Evolutionary conservation across 306 rosid species (phyloP).

Genomic region (Pachyrhizus erosus): DNA sequence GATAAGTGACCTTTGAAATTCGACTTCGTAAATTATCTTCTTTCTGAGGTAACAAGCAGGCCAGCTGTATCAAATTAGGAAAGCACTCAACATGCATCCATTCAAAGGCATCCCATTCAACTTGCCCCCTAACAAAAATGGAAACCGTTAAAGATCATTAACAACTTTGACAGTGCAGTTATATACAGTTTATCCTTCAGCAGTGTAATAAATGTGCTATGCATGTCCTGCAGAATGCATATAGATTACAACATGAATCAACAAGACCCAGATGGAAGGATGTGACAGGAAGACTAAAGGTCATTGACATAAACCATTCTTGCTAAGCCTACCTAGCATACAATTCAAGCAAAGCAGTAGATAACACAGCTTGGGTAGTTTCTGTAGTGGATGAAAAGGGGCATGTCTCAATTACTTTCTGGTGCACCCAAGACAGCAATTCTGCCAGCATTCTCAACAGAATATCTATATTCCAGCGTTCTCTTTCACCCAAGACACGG

Average conservation of each 20-base stretch:
- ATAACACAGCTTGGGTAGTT: conserved; percentile 58
- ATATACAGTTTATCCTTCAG: conserved; percentile 3
- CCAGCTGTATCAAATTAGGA: conserved; percentile 82
- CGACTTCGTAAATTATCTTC: conserved; percentile 86
- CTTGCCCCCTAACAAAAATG: conserved; percentile 67
- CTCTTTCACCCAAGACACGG: conserved; percentile 91
- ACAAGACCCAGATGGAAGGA: background rate
- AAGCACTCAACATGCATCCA: conserved; percentile 94
- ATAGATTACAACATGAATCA: conserved; percentile 28
- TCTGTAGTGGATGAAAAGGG: conserved; percentile 73
- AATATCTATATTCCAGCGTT: conserved; percentile 93
- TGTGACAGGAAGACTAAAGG: conserved; percentile 23
- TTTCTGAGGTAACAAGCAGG: conserved; percentile 87
- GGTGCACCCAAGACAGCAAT: conserved; percentile 72
- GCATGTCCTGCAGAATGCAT: background rate
- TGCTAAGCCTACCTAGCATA: conserved; percentile 73
- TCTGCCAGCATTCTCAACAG: conserved; percentile 75
- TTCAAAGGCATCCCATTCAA: conserved; percentile 88
- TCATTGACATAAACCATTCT: conserved; percentile 36
- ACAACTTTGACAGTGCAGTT: conserved; percentile 25
- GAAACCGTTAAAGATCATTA: conserved; percentile 46
- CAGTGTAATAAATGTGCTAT: background rate
- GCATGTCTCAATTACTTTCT: conserved; percentile 75
- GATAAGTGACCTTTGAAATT: conserved; percentile 69
- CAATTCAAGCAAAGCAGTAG: conserved; percentile 77